Evolutionary conservation across 2,329 filamentous ascomycete genomes (phyloP).

Genomic region (Pseudogymnoascus sp.): DNA sequence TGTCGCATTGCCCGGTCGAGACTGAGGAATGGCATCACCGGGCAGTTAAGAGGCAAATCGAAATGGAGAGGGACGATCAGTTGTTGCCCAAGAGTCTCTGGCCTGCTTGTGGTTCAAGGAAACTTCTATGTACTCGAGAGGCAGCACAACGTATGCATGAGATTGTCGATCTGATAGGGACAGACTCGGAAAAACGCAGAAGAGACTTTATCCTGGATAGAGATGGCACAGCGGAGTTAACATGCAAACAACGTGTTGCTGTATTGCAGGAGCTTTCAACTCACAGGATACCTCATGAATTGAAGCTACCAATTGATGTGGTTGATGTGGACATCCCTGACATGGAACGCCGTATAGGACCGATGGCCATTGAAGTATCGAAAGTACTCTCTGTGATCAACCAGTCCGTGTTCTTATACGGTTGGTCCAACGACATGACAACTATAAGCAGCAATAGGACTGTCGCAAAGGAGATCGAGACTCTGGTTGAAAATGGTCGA

Average conservation of each 20-base stretch:
- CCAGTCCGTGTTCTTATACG: slow-evolving; percentile 58
- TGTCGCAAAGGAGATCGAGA: slow-evolving; percentile 53
- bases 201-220: slow-evolving; percentile 45
- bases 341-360: slow-evolving; percentile 34
- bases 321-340: slow-evolving; percentile 36
- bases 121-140: slow-evolving; percentile 52
- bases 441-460: slow-evolving; percentile 60
- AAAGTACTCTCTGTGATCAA: slow-evolving; percentile 50
- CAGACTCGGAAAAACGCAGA: slow-evolving; percentile 45
- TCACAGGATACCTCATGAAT: slow-evolving; percentile 42
- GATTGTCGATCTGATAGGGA: slow-evolving; percentile 53
- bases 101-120: slow-evolving; percentile 44
- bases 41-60: slow-evolving; percentile 41
- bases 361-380: slow-evolving; percentile 35
- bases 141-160: slow-evolving; percentile 55
- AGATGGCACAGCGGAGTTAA: slow-evolving; percentile 19
- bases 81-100: slow-evolving; percentile 53
- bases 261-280: slow-evolving; percentile 40
- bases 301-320: slow-evolving; percentile 49
- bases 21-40: slow-evolving; percentile 26
- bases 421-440: slow-evolving; percentile 49
- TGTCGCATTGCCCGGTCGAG: slow-evolving; percentile 32
- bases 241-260: slow-evolving; percentile 21
- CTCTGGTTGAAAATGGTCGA: slow-evolving; percentile 43
- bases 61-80: slow-evolving; percentile 50